Base-by-base conservation (phyloP, 768 basidiomycete species). In the Calocybe indica region DNA sequence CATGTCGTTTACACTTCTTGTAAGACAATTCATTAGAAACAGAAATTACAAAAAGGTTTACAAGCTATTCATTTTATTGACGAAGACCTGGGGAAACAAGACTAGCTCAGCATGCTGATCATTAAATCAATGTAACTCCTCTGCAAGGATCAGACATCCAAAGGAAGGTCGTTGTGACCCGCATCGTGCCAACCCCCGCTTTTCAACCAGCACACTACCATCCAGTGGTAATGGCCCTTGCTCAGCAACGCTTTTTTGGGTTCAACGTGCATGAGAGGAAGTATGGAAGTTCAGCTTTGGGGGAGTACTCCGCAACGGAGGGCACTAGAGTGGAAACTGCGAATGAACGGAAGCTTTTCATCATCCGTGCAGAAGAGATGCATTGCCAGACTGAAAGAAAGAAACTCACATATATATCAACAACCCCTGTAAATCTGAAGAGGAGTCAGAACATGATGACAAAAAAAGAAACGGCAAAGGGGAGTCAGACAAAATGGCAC, bases 261-360 rank as follows among this genome's bases (percentile, higher is more conserved):
- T 88, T 86, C 81, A 76, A 68, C 77, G 67, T 63, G 62, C 63
- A 61, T 65, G 66, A 78, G 82, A 82, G 83, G 78, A 80, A 87
- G 56, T 82, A 68, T 86, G 72, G 72, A 73, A 75, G 78, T 80
- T 85, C 72, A 50, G 72, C 72, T 72, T 69, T 79, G 78, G 74
- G 70, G 85, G 86, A 87, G 85, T 86, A 68, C 82, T 81, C 75
- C 74, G 51, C 55, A 4, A 40, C 40, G 66, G 75, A 83, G 82
- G 82, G 71, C 75, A 58, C 80, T 87, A 74, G 73, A 77, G 85
- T 77, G 82, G 82, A 88, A 85, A 87, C 85, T 88, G 85, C 85
- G 85, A 88, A 88, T 88, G 79, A 73, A 76, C 65, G 77, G 75
- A 69, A 69, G 52, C 53, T 63, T 71, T 80, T 82, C 79, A 82